These are phyloP conservation scores for Fusarium paranaense DNA, from an alignment of 2,329 filamentous ascomycete species.

Conservation along the genomic window DNA sequence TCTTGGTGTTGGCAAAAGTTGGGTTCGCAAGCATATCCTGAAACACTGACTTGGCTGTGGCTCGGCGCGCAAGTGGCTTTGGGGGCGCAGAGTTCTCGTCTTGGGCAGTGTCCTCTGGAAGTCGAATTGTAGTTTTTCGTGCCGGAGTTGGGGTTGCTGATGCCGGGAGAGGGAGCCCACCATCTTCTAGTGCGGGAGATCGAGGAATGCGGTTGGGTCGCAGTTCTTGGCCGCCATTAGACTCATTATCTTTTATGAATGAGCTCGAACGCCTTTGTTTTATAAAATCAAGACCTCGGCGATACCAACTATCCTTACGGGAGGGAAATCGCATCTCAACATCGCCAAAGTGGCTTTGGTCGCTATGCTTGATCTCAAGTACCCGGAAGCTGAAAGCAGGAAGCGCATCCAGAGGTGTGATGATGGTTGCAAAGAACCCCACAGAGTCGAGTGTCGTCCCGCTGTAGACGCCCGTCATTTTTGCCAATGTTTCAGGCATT, in stretches of 20 bases:
- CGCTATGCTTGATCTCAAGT: conserved; percentile 60
- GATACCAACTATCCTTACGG: conserved; percentile 12
- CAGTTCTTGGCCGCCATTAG: not conserved
- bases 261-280: conserved; percentile 12
- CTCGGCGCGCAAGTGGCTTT: conserved; percentile 41
- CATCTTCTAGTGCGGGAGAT: conserved; percentile 26
- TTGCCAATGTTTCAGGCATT: conserved; percentile 65
- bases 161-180: conserved; percentile 15
- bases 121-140: conserved; percentile 16
- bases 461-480: conserved; percentile 69
- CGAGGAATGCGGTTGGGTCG: conserved; percentile 14
- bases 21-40: conserved; percentile 58
- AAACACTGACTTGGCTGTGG: conserved; percentile 54
- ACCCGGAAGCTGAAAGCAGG: conserved; percentile 61
- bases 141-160: conserved; percentile 4
- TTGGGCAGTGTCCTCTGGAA: not conserved
- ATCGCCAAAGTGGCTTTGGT: conserved; percentile 35
- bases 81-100: conserved; percentile 6
- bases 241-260: not conserved
- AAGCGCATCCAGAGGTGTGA: conserved; percentile 65
- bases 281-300: conserved; percentile 22
- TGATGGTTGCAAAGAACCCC: conserved; percentile 72
- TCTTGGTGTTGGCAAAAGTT: conserved; percentile 51
- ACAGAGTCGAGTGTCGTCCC: conserved; percentile 66
- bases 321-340: conserved; percentile 13